Percentiles rank a stretch among this genome's conserved stretches.
Evolutionary conservation across 83 land plant genomes (phyloP).

Genomic region (Thuja plicata): DNA sequence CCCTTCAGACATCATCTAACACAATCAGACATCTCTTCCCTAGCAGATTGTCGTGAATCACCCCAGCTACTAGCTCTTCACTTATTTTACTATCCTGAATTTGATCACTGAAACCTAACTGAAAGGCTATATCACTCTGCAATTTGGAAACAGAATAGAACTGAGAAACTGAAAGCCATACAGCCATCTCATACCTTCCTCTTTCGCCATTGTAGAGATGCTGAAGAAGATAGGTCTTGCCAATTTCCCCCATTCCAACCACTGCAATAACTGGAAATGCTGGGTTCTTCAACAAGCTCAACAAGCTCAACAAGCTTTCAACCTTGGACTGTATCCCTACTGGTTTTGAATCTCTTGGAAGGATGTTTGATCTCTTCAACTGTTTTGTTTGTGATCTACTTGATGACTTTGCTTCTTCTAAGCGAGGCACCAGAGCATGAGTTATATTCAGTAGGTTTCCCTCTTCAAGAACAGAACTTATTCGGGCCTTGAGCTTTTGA

Average conservation of each 20-base stretch:
- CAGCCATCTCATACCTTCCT: slow-evolving; percentile 14
- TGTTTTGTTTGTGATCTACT: not conserved
- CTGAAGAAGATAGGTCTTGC: too few relatives aligned
- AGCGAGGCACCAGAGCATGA: not conserved
- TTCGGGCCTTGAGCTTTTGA: not conserved
- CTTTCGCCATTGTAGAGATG: not conserved
- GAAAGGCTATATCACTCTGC: slow-evolving; percentile 14
- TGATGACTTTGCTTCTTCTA: not conserved
- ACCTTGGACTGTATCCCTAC: slow-evolving; percentile 28
- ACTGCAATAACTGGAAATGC: not conserved
- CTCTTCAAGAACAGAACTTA: slow-evolving; percentile 4
- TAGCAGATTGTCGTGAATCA: too few relatives aligned
- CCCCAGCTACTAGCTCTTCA: too few relatives aligned
- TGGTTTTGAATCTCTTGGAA: slow-evolving; percentile 12
- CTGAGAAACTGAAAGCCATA: slow-evolving; percentile 33
- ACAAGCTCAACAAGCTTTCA: slow-evolving; percentile 16
- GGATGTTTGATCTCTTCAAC: slow-evolving; percentile 17
- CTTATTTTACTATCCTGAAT: not conserved
- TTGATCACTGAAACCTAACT: slow-evolving; percentile 1
- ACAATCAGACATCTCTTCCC: too few relatives aligned
- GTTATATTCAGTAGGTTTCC: not conserved
- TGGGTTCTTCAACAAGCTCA: slow-evolving; percentile 12
- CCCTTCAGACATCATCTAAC: too few relatives aligned
- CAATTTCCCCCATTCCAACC: not conserved
- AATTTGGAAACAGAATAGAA: not conserved